Evolutionary conservation across 371 early-diverging fungal species (phyloP), one percentile per base, ranked within the genome.

Genomic region (Mortierella sp.): DNA sequence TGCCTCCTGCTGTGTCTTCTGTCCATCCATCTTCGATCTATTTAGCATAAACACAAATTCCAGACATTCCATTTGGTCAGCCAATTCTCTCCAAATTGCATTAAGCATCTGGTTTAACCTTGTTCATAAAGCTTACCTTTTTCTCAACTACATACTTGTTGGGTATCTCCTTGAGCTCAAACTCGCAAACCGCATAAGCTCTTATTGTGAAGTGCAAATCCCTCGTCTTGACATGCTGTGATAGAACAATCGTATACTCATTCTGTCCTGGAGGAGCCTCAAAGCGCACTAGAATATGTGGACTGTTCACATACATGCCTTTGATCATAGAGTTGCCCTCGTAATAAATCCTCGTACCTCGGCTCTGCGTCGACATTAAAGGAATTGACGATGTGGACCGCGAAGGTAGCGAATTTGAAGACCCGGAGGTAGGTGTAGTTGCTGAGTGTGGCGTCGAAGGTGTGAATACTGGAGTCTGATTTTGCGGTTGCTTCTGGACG

Each of bases 271-370:
- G 84, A 8, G 92, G 91, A 10, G 91, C 92, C 68, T 88, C 89
- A 70, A 95, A 93, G 16, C 93, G 87, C 26, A 91, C 88, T 73
- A 96, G 85, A 57, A 94, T 92, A 83, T 96, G 95, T 5, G 94
- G 96, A 62, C 92, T 93, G 74, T 96, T 96, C 55, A 95, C 92
- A 81, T 95, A 96, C 22, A 91, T 92, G 18, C 96, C 96, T 75
- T 91, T 84, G 68, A 86, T 89, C 71, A 93, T 84, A 1, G 95
- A 91, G 20, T 88, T 88, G 18, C 89, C 93, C 20, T 94, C 94
- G 72, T 95, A 95, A 77, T 92, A 94, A 3, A 97, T 87, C 39
- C 94, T 85, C 26, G 92, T 86, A 6, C 95, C 93, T 5, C 18
- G 22, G 43, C 47, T 62, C 3, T 49, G 57, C 1, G 55, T 14